Base-by-base conservation (phyloP, 371 early-diverging fungal genomes). In the Mucor racemosus region DNA sequence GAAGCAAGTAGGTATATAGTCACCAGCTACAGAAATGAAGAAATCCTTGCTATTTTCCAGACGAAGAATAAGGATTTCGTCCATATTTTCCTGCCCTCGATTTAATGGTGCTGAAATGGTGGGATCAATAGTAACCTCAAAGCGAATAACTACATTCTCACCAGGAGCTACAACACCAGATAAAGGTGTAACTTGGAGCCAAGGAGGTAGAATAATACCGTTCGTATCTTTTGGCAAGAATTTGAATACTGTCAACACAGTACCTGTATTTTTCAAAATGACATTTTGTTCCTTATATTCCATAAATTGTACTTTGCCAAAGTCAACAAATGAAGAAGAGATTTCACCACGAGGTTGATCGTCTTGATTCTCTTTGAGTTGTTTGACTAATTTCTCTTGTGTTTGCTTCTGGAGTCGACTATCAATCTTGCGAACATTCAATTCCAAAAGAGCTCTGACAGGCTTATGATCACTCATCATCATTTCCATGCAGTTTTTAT, bases 401-500 rank as follows among this genome's bases (percentile, higher is more conserved):
- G 88, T 87, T 7, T 75, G 74, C 19, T 71, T 77, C 46, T 92
- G 86, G 58, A 83, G 82, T 33, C 79, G 82, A 7, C 70, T 70
- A 53, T 92, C 76, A 5, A 94, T 77, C 33, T 71, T 70, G 10
- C 80, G 73, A 8, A 79, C 83, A 76, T 87, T 84, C 14, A 88
- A 58, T 14, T 75, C 75, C 64, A 96, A 86, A 1, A 85, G 53
- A 0, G 94, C 93, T 17, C 82, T 83, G 13, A 98, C 97, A 3
- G 99, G 98, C 65, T 96, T 96, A 79, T 98, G 99, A 72, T 98
- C 99, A 57, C 95, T 95, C 35, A 86, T 68, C 60, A 76, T 80
- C 68, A 94, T 78, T 6, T 82, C 85, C 90, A 84, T 90, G 39
- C 84, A 86, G 50, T 82, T 82, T 36, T 58, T 71, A 64, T 94